Conservation (phyloP, 768 basidiomycete species). For the Agrocybe praecox region DNA sequence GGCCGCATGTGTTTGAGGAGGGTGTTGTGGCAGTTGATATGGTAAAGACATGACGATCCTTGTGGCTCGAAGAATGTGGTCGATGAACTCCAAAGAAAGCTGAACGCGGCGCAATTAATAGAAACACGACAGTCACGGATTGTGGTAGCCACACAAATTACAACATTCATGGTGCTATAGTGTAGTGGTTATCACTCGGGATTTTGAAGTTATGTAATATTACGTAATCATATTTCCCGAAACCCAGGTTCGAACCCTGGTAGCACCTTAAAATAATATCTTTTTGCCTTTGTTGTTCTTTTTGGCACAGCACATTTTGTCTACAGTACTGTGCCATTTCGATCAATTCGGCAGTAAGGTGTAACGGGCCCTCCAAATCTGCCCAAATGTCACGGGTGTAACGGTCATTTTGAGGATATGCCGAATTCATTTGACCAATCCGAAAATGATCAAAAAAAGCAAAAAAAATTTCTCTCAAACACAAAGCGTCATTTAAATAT, state of each 20-base stretch:
- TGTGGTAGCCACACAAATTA: too few relatives aligned
- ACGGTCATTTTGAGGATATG: not conserved
- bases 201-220: conserved; percentile 28
- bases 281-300: not conserved
- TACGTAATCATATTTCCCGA: conserved; percentile 25
- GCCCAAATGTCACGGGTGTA: not conserved
- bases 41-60: not conserved
- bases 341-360: conserved; percentile 1
- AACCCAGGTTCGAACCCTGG: conserved; percentile 37
- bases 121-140: not conserved
- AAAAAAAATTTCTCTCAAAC: too few relatives aligned
- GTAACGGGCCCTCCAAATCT: not conserved
- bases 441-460: too few relatives aligned
- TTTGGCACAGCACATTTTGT: not conserved
- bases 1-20: not conserved
- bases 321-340: conserved; percentile 1
- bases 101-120: not conserved
- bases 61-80: not conserved
- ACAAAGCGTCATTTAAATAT: too few relatives aligned
- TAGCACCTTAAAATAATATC: conserved; percentile 24
- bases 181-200: conserved; percentile 37
- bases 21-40: not conserved
- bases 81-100: not conserved
- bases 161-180: conserved; percentile 27
- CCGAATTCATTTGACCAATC: too few relatives aligned